Base-by-base conservation (phyloP, 208 protist genomes). In the Wallacemonas sp. region DNA sequence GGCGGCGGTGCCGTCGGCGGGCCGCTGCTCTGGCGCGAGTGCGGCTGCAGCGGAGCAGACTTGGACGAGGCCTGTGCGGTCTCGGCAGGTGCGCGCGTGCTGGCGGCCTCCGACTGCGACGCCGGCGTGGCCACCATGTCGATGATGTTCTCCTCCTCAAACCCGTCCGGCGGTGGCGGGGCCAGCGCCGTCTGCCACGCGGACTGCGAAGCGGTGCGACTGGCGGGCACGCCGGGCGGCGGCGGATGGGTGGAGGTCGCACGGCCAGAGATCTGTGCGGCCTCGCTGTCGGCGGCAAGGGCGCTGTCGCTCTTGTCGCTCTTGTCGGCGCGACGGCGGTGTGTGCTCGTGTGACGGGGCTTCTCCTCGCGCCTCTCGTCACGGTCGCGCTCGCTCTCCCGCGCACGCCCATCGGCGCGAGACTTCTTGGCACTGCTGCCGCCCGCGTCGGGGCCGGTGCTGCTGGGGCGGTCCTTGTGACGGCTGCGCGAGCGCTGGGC, bases 181-280 rank as follows among this genome's bases (percentile, higher is more conserved):
- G 14, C 18, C 44, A 16, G 44, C 0, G 44, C n/a, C 14, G n/a
- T 59, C 16, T 41, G 52, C 52, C 52, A 59, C 12, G 52, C 52
- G 8, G 52, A 12, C 52, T 59, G 52, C 11, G 52, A 59, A 14
- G 36, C 3, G 16, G 52, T 59, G 32, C 52, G 52, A 25, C 52
- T 59, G 12, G 52, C 52, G 3, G 52, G 52, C 29, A 59, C 52
- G 3, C 52, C 52, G 1, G 52, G 52, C 22, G 52, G 52, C 3
- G 52, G 52, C 52, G 52, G 52, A 29, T 59, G 52, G 14, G 32
- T 18, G 29, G 52, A 59, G 52, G 52, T 59, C 18, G 52, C 52
- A 8, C 52, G 52, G 7, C 52, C 36, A 3, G 52, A 14, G 0
- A 29, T 42, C n/a, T n/a, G n/a, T n/a, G n/a, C n/a, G n/a, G n/a